These are phyloP conservation scores for Geotrichum bryndzae DNA, from an alignment of 1,139 yeast genomes.

Conservation along the genomic window DNA sequence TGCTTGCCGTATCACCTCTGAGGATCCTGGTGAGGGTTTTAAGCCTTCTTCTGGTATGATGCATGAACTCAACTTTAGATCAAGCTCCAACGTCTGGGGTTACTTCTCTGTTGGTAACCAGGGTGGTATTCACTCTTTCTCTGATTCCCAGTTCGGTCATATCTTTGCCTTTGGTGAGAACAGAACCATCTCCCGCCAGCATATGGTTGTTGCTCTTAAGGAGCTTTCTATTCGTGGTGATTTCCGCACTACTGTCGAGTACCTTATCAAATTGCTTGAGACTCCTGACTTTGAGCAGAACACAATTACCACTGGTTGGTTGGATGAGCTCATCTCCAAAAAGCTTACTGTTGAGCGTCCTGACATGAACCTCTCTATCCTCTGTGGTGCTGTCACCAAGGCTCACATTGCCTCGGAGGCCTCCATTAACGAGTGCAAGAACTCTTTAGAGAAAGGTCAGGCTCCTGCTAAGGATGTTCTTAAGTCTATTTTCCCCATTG, in stretches of 20 bases:
- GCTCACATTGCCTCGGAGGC: conserved; percentile 79
- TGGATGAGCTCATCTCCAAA: conserved; percentile 88
- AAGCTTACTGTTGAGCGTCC: conserved; percentile 96
- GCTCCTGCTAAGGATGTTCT: conserved; percentile 76
- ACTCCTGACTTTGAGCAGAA: conserved; percentile 95
- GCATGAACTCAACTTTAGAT: conserved; percentile 92
- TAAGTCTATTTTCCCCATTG: conserved; percentile 85
- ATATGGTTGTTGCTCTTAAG: conserved; percentile 96
- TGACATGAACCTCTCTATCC: conserved; percentile 79
- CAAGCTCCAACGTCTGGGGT: conserved; percentile 98
- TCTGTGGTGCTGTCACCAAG: conserved; percentile 95
- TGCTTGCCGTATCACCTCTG: conserved; percentile 97
- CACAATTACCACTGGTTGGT: conserved; percentile 97
- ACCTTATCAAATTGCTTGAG: conserved; percentile 86
- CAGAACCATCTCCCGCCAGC: conserved; percentile 95
- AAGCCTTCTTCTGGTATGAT: conserved; percentile 96
- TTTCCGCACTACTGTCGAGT: conserved; percentile 95
- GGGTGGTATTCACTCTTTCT: conserved; percentile 94
- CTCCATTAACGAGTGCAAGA: conserved; percentile 60
- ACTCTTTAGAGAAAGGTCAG: conserved; percentile 87
- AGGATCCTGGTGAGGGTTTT: conserved; percentile 98
- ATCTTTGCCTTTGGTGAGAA: conserved; percentile 98
- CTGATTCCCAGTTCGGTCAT: conserved; percentile 98
- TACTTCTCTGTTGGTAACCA: conserved; percentile 95
- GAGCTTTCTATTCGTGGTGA: conserved; percentile 97